Evolutionary conservation across 1,284 basidiomycete genomes (phyloP), one percentile per base, ranked within the genome.

Genomic region (Fomes fomentarius): DNA sequence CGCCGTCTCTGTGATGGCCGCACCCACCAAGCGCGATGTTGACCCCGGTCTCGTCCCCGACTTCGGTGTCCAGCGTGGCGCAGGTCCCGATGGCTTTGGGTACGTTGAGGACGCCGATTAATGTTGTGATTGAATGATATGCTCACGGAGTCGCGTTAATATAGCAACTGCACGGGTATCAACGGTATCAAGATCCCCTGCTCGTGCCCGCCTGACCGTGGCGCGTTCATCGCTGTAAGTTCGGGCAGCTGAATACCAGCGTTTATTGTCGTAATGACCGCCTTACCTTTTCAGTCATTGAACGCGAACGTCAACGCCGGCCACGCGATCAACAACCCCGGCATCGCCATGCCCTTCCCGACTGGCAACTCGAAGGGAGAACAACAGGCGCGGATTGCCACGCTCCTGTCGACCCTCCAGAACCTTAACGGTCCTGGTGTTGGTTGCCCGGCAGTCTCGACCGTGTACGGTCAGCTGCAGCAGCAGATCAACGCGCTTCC

Each of bases 171-270:
- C 25, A 7, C 22, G 31, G 78, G 78, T 15, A 60, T 77, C 21
- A 74, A 79, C 55, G 83, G 82, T 2, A 67, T 77, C 43, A 74
- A 77, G 7, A 76, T 88, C 40, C 85, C 85, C 10, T 87, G 84
- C 65, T 63, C 72, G 25, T 87, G 85, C 67, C 85, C 85, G 30
- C 85, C 84, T 1, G 73, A 77, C 47, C 75, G 79, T 45, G 63
- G 68, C 12, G 65, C 71, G 21, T 86, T 84, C 69, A 72, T 84
- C 52, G 44, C 71, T 14, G 80, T 81, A 62, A n/a, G n/a, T n/a
- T n/a, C 56, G 75, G 63, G n/a, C 33, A 17, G 8, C 6, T 6
- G n/a, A n/a, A n/a, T n/a, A n/a, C n/a, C n/a, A n/a, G n/a, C n/a
- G n/a, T n/a, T n/a, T n/a, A n/a, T 11, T 9, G 17, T 12, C 12